These are phyloP conservation scores for Pisolithus thermaeus DNA, from an alignment of 1,284 basidiomycete genomes.

Conservation along the genomic window DNA sequence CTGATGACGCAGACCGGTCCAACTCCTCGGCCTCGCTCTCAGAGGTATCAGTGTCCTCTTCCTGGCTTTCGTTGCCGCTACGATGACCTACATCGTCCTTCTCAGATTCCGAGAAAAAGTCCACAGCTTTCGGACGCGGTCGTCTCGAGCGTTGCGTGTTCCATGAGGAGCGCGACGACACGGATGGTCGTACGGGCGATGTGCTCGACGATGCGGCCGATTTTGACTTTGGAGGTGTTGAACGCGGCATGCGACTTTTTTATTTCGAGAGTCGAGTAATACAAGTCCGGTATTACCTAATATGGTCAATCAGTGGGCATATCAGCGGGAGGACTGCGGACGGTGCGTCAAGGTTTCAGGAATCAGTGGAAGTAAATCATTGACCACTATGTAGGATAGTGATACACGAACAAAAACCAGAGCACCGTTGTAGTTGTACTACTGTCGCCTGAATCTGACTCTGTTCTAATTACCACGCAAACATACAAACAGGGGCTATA, in stretches of 20 bases:
- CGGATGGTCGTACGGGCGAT: neutral
- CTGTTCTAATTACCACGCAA: too few relatives aligned
- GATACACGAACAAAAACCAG: too few relatives aligned
- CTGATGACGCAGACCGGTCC: neutral
- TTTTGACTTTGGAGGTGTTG: constrained; percentile 5
- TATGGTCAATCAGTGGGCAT: too few relatives aligned
- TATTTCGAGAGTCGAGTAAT: neutral
- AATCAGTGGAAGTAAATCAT: too few relatives aligned
- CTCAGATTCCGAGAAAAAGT: constrained; percentile 16
- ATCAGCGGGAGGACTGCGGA: too few relatives aligned
- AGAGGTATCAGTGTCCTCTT: neutral
- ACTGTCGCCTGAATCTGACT: too few relatives aligned
- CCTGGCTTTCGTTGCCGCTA: neutral
- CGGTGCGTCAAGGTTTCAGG: too few relatives aligned
- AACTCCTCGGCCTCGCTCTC: neutral
- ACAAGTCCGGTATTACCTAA: neutral
- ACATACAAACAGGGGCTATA: too few relatives aligned
- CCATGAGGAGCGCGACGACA: neutral
- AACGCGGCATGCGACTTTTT: constrained; percentile 10
- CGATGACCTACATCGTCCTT: neutral
- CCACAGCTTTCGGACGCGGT: constrained; percentile 13
- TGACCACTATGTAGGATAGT: too few relatives aligned
- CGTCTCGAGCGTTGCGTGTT: constrained; percentile 3
- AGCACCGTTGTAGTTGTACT: too few relatives aligned
- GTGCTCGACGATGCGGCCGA: neutral